Base-by-base conservation (phyloP, 352 stramenopile species). In the Phytopythium chamaehyphon region DNA sequence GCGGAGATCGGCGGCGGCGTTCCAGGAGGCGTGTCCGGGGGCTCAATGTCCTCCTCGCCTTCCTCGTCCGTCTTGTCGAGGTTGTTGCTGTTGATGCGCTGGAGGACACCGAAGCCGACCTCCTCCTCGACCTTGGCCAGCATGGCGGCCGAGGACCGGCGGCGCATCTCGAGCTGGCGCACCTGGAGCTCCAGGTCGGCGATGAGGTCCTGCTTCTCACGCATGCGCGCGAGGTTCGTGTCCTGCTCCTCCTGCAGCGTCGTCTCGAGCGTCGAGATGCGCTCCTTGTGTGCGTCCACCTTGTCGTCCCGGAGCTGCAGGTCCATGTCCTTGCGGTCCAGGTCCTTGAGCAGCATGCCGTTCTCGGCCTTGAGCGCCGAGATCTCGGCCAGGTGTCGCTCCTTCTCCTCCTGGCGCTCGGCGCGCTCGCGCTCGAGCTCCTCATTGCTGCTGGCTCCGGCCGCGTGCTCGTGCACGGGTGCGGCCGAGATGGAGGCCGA, bases 131-230 rank as follows among this genome's bases (percentile, higher is more conserved):
- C 69, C 6, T 64, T 62, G 7, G 67, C 65, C 15, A 74, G 55
- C 6, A 65, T 65, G 1, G 79, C 76, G 5, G 73, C 70, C 31
- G 73, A 86, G 1, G 74, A 81, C 10, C 79, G 63, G 5, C 71
- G 64, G 3, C 76, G 64, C 33, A 78, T 55, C 54, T 88, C 62
- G 62, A 89, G 74, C 47, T 87, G 62, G 44, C 79, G 74, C 10
- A 92, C 43, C 58, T 88, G 71, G 12, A 62, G 50, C 54, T 92
- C 82, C 0, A 92, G 51, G 12, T 82, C 73, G 7, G 77, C 57
- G 21, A 93, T 72, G 23, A 58, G 51, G 33, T 90, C 83, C 59
- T 93, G 83, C 51, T 91, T 91, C 35, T 89, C 76, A 21, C 73
- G 74, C 15, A 91, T 60, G 28, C 80, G 59, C 50, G 47, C 56